These are phyloP conservation scores for Aspergillus fischeri DNA, from an alignment of 2,329 filamentous ascomycete genomes.

Conservation along the genomic window DNA sequence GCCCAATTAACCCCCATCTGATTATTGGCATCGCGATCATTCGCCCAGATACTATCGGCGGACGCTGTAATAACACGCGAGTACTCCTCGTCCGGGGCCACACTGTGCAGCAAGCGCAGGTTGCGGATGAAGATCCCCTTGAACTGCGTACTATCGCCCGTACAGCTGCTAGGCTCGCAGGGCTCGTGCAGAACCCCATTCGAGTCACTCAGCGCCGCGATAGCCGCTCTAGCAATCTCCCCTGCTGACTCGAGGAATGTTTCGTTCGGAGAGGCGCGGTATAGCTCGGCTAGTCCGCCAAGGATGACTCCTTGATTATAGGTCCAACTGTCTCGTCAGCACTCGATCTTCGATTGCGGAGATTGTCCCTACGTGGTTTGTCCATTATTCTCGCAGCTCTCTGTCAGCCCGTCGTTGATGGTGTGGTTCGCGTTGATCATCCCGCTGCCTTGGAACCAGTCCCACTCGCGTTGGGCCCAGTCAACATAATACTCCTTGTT, in stretches of 20 bases:
- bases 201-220: slow-evolving; percentile 42
- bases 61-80: slow-evolving; percentile 56
- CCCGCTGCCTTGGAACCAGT: slow-evolving; percentile 48
- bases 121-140: slow-evolving; percentile 69
- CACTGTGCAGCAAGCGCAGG: slow-evolving; percentile 54
- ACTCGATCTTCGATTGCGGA: not conserved
- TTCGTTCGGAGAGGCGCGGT: slow-evolving; percentile 39
- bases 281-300: slow-evolving; percentile 53
- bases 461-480: slow-evolving; percentile 47
- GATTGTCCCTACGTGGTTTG: slow-evolving; percentile 25
- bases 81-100: slow-evolving; percentile 49
- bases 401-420: slow-evolving; percentile 52
- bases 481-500: slow-evolving; percentile 38
- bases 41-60: slow-evolving; percentile 62
- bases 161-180: slow-evolving; percentile 50
- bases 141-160: slow-evolving; percentile 58
- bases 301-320: slow-evolving; percentile 63
- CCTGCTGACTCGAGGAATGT: slow-evolving; percentile 43
- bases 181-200: slow-evolving; percentile 51
- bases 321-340: slow-evolving; percentile 38
- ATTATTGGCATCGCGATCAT: slow-evolving; percentile 49
- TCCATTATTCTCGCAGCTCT: slow-evolving; percentile 49
- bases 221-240: slow-evolving; percentile 52
- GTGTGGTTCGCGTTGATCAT: slow-evolving; percentile 47
- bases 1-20: slow-evolving; percentile 62